Evolutionary conservation across 192 early-diverging fungal species (phyloP), one percentile per base, ranked within the genome.

Genomic region (Funneliformis mosseae): DNA sequence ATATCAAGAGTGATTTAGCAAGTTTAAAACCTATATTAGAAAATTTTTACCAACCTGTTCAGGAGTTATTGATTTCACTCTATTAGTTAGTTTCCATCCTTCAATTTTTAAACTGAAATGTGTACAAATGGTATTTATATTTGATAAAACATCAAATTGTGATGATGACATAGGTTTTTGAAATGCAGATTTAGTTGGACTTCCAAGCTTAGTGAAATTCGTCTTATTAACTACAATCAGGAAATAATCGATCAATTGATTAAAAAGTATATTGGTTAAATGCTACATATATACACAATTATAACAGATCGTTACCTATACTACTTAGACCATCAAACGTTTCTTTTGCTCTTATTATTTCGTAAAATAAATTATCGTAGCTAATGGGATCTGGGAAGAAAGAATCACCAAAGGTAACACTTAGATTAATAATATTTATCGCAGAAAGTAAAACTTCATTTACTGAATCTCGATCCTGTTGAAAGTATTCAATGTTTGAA

Each of bases 291-390:
- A 33, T 33, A 33, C 33, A 33, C 33, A 33, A 33, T 33, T 33
- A 33, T 33, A n/a, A 55, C 9, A 45, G 9, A 45, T 45, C 9
- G 5, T 42, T 63, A 63, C 75, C 60, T 77, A 63, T 62, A n/a
- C 18, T 10, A 64, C 11, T 38, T 25, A 77, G n/a, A 43, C 45
- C 39, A 4, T 77, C 75, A 63, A 77, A 77, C 16, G 41, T 39
- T 42, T 77, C 75, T 41, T 60, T 63, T n/a, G 84, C 80, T 14
- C 89, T 81, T 38, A 90, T 85, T 28, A 90, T 87, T 69, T 90
- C 89, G 66, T 90, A 90, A 68, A 88, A 88, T 4, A 90, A 83
- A 1, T 78, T 81, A 82, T 89, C 88, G 60, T 87, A 88, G 46
- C 85, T 88, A 16, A 79, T 80, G 6, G 87, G 82, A 67, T 90